Evolutionary conservation across 805 yeast genomes (phyloP), one percentile per base, ranked within the genome.

Genomic region (Saturnispora sanitii): DNA sequence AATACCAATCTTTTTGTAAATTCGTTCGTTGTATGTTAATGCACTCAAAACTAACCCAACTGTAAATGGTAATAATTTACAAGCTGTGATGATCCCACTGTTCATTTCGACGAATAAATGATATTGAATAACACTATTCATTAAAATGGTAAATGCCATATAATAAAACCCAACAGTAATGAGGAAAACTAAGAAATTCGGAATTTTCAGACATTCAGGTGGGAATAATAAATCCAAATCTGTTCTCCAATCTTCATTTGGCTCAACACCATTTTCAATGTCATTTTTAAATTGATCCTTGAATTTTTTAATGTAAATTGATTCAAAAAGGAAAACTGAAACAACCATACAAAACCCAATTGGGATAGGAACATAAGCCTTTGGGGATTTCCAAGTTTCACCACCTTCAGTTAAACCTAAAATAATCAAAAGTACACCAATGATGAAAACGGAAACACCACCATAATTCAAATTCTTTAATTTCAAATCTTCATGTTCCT

Each of bases 381-480:
- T 50, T 1, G 73, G 66, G 1, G 56, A 41, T 3, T 54, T 53
- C 74, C 75, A 70, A 1, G 53, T 50, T 5, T 57, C 60, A 19
- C 73, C 73, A 18, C 70, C 72, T 46, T 68, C 66, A 0, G 70
- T 67, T 35, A 70, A 53, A 0, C 72, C 76, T 8, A 65, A 55
- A 21, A 68, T 67, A 2, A 68, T 45, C 28, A 70, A 48, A 3
- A 68, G 32, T 4, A 57, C 46, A 0, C 70, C 71, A 15, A 49
- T 37, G 17, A 69, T 61, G 11, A 67, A 43, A 12, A 61, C 11
- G 1, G 53, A 6, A 0, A 60, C 52, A 9, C 68, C 71, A n/a
- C 47, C 42, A 44, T 52, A 66, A 38, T 70, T 67, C 27, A 69
- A 37, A 42, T 64, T 46, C 38, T 23, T 44, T 9, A 57, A 49